phyloP scores from a whole-genome alignment of 208 protist species.

The Trichomonas tenax region DNA sequence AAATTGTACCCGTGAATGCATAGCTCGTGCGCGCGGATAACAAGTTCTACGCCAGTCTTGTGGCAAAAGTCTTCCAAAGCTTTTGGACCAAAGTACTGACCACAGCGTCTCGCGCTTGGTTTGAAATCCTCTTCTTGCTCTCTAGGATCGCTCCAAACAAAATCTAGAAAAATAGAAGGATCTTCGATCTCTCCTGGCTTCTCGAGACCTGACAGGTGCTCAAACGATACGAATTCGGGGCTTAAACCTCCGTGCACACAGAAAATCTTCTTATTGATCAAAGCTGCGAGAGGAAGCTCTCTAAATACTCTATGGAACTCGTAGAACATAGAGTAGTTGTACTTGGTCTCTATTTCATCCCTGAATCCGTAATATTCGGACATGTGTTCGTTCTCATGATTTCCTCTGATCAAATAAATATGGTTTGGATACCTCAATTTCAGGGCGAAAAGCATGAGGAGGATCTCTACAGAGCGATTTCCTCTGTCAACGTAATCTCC shows the following conservation, averaged over 20 bases:
- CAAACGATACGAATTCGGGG: not conserved
- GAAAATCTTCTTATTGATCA: not conserved
- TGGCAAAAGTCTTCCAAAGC: not conserved
- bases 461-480: constrained; percentile 25
- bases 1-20: not conserved
- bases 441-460: constrained; percentile 30
- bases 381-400: constrained; percentile 36
- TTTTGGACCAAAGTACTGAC: not conserved
- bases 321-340: not conserved
- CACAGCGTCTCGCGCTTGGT: not conserved
- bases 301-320: not conserved
- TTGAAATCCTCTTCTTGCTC: not conserved
- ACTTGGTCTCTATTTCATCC: constrained; percentile 21
- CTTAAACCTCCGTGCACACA: not conserved
- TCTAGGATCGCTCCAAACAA: not conserved
- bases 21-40: not conserved
- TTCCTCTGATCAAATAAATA: constrained; percentile 36
- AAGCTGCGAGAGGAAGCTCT: not conserved
- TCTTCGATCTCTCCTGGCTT: not conserved
- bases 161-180: not conserved
- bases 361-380: constrained; percentile 31
- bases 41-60: not conserved
- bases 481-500: constrained; percentile 42
- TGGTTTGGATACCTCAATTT: constrained; percentile 30
- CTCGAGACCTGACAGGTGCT: not conserved